Percentiles rank a stretch among this genome's conserved stretches.
Evolutionary conservation across 2,329 filamentous ascomycete genomes (phyloP).

Genomic region (Monosporascus ibericus): DNA sequence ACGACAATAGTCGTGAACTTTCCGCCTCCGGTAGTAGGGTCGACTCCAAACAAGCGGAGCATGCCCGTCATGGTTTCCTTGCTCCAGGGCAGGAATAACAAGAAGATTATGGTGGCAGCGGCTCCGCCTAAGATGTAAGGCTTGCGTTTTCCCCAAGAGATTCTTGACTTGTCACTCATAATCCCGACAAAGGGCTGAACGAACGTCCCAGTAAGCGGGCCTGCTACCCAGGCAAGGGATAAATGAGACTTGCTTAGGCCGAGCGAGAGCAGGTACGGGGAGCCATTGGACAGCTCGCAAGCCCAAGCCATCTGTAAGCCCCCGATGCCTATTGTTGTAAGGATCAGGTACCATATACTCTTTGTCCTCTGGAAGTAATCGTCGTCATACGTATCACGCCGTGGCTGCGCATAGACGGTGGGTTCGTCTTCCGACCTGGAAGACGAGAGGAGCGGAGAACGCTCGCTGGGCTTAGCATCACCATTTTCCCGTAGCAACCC

Average conservation of each 20-base stretch:
- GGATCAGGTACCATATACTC: slow-evolving; percentile 77
- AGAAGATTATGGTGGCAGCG: slow-evolving; percentile 57
- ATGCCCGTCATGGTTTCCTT: slow-evolving; percentile 65
- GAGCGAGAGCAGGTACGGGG: slow-evolving; percentile 73
- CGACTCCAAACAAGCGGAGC: slow-evolving; percentile 64
- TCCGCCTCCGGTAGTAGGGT: slow-evolving; percentile 57
- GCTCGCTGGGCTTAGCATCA: slow-evolving; percentile 32
- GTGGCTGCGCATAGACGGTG: slow-evolving; percentile 26
- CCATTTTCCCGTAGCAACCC: slow-evolving; percentile 15
- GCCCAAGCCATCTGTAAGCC: slow-evolving; percentile 94
- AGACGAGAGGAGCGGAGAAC: slow-evolving; percentile 44
- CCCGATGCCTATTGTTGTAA: slow-evolving; percentile 81
- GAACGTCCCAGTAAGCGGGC: slow-evolving; percentile 69
- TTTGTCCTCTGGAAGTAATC: slow-evolving; percentile 58
- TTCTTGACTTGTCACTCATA: slow-evolving; percentile 69
- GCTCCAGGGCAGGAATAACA: slow-evolving; percentile 69
- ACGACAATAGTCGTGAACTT: slow-evolving; percentile 64
- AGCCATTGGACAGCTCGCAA: slow-evolving; percentile 89
- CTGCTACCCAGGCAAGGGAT: slow-evolving; percentile 80
- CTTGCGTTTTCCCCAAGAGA: slow-evolving; percentile 70
- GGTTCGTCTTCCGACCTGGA: slow-evolving; percentile 28
- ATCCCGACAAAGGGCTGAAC: slow-evolving; percentile 82
- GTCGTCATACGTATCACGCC: slow-evolving; percentile 32
- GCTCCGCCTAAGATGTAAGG: slow-evolving; percentile 74
- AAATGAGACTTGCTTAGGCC: slow-evolving; percentile 78